Percentiles rank a stretch among this genome's conserved stretches.
phyloP scores from a whole-genome alignment of 257 asterid species.

The Cordia subcordata region DNA sequence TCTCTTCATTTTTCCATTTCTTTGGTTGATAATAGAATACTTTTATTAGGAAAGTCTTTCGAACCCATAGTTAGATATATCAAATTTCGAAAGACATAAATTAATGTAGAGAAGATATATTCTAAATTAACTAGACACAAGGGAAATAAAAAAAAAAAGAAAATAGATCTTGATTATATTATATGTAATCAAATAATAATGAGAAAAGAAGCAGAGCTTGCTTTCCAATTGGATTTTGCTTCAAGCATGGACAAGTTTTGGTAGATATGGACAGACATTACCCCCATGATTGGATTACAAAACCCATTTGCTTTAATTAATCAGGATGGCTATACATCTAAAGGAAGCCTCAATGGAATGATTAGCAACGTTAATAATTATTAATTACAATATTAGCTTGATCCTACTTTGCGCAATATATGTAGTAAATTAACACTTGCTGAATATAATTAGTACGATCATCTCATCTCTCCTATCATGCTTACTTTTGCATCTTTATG shows the following conservation, averaged over 20 bases:
- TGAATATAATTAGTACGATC: too few relatives aligned
- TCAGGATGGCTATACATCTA: conserved; percentile 30
- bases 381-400: neutral
- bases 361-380: conserved; percentile 8
- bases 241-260: conserved; percentile 49
- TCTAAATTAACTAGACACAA: too few relatives aligned
- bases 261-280: conserved; percentile 34
- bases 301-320: conserved; percentile 4
- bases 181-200: neutral
- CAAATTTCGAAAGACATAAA: too few relatives aligned
- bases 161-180: neutral
- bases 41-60: too few relatives aligned
- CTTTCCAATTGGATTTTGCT: conserved; percentile 44
- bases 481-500: too few relatives aligned
- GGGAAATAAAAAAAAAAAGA: too few relatives aligned
- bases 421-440: too few relatives aligned
- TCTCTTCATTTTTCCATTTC: too few relatives aligned
- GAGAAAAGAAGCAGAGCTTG: conserved; percentile 22
- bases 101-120: too few relatives aligned
- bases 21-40: too few relatives aligned
- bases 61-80: conserved; percentile 1
- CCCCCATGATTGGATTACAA: conserved; percentile 6
- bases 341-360: conserved; percentile 23
- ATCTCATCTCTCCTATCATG: too few relatives aligned
- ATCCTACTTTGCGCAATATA: neutral